These are phyloP conservation scores for Pythium phragmiticola DNA, from an alignment of 352 stramenopile species.

Conservation along the genomic window DNA sequence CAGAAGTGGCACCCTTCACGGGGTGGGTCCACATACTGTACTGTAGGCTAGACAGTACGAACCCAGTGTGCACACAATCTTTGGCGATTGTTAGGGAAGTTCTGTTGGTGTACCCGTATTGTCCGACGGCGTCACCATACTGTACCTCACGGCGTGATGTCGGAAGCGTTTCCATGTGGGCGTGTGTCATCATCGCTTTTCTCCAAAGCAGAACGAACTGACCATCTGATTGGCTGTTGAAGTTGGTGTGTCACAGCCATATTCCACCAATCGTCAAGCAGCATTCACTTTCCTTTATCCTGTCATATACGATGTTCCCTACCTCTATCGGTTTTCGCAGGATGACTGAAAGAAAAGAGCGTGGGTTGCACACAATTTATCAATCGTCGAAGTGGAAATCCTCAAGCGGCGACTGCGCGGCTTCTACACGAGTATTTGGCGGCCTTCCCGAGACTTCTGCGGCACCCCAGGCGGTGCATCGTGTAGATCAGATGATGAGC, in stretches of 20 bases:
- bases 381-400: neutral
- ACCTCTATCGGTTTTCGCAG: conserved; percentile 11
- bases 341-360: conserved; percentile 25
- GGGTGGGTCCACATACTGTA: too few species aligned
- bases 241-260: conserved; percentile 17
- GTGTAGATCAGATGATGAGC: conserved; percentile 27
- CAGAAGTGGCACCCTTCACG: too few species aligned
- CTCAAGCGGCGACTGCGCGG: too few species aligned
- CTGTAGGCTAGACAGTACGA: neutral
- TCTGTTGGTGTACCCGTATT: neutral
- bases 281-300: neutral
- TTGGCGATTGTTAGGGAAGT: neutral
- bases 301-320: conserved; percentile 20
- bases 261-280: conserved; percentile 21
- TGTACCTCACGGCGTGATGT: neutral
- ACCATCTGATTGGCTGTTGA: conserved; percentile 25
- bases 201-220: neutral
- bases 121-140: conserved; percentile 1
- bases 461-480: neutral
- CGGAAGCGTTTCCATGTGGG: too few species aligned
- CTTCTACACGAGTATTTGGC: neutral
- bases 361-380: conserved; percentile 11
- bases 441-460: neutral
- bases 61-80: neutral
- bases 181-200: neutral